These are phyloP conservation scores for Calonectria naviculata DNA, from an alignment of 2,329 filamentous ascomycete species.

Conservation along the genomic window DNA sequence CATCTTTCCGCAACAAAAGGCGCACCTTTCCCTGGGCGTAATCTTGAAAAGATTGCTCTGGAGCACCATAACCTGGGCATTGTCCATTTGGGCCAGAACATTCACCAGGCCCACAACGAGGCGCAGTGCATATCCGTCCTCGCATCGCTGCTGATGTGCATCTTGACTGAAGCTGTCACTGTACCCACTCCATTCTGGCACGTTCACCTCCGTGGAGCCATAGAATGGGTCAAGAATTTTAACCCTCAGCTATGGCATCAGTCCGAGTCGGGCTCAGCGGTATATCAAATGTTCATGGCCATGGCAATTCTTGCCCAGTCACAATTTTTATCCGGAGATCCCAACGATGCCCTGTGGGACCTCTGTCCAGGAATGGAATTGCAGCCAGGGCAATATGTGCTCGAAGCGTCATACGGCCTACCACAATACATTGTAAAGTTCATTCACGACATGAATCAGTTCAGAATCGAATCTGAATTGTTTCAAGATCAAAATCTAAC, in stretches of 20 bases:
- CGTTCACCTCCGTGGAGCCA: conserved; percentile 35
- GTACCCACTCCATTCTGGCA: conserved; percentile 36
- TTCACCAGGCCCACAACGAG: conserved; percentile 31
- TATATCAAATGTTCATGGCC: conserved; percentile 37
- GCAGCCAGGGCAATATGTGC: conserved; percentile 31
- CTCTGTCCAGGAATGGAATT: conserved; percentile 28
- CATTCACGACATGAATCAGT: conserved; percentile 30
- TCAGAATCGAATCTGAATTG: conserved; percentile 26
- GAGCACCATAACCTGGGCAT: conserved; percentile 40
- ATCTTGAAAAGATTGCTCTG: conserved; percentile 33
- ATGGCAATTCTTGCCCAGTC: conserved; percentile 35
- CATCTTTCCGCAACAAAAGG: conserved; percentile 28
- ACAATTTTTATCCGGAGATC: conserved; percentile 28
- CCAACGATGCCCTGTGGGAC: conserved; percentile 27
- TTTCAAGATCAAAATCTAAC: neutral
- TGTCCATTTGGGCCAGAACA: conserved; percentile 34
- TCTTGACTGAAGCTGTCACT: conserved; percentile 38
- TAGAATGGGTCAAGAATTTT: conserved; percentile 41
- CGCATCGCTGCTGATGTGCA: conserved; percentile 34
- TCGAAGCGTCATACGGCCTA: conserved; percentile 28
- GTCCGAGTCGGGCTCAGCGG: conserved; percentile 29
- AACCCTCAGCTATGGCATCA: conserved; percentile 34
- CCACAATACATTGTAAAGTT: conserved; percentile 32
- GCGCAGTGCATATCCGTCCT: conserved; percentile 30
- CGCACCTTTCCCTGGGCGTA: conserved; percentile 2